Conservation (phyloP, 2,329 filamentous ascomycete species). For the Ambrosiella beaveri region DNA sequence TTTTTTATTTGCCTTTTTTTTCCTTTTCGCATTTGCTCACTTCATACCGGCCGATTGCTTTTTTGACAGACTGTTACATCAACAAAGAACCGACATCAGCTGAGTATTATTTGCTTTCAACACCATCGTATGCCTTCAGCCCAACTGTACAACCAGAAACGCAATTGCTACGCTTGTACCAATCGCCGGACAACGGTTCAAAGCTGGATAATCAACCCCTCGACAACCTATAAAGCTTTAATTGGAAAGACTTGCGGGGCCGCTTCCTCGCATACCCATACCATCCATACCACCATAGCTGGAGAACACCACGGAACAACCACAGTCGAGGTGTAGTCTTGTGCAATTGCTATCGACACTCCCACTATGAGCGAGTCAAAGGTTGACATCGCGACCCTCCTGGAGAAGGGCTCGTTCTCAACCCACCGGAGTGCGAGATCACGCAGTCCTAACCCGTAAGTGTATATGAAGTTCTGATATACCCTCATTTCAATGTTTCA, state of each 20-base stretch:
- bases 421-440: conserved; percentile 7
- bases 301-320: neutral
- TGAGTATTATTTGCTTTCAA: neutral
- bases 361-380: conserved; percentile 8
- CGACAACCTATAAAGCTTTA: neutral
- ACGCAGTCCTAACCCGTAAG: conserved; percentile 11
- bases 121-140: neutral
- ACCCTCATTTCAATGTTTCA: neutral
- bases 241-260: neutral
- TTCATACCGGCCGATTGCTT: too few species aligned
- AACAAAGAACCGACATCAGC: neutral
- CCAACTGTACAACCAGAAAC: neutral
- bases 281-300: neutral
- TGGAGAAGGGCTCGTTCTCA: conserved; percentile 8
- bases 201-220: neutral
- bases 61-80: too few species aligned
- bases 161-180: neutral
- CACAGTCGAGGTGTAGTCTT: neutral
- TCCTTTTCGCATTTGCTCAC: too few species aligned
- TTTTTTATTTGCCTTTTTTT: too few species aligned
- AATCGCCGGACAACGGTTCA: neutral
- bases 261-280: neutral
- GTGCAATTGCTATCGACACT: neutral
- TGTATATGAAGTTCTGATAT: neutral
- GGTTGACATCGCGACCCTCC: conserved; percentile 8